These are phyloP conservation scores for Naganishia sp. DNA, from an alignment of 1,284 basidiomycete genomes.

Conservation along the genomic window DNA sequence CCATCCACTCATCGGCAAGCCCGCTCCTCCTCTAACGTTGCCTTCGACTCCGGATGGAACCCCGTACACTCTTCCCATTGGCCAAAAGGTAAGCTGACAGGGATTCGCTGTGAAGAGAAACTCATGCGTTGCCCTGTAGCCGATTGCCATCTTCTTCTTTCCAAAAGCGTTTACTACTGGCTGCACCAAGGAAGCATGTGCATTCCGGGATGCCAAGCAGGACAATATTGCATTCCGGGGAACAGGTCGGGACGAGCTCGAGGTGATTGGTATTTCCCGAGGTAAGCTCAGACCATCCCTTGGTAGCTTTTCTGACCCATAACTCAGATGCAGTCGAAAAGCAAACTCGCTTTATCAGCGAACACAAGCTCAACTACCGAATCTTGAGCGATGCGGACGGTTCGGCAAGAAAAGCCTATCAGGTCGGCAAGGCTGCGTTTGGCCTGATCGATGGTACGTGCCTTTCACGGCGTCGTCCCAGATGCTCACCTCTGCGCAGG, in stretches of 20 bases:
- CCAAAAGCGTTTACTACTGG: constrained; percentile 62
- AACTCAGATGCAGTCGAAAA: constrained; percentile 63
- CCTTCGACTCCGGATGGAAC: constrained; percentile 58
- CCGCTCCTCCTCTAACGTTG: constrained; percentile 60
- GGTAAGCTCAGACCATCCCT: constrained; percentile 36
- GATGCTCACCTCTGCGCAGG: constrained; percentile 47
- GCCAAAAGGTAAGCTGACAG: constrained; percentile 38
- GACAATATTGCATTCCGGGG: constrained; percentile 68
- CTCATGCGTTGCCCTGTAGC: constrained; percentile 42
- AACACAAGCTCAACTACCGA: constrained; percentile 71
- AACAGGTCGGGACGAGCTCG: constrained; percentile 54
- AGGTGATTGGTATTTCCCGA: constrained; percentile 68
- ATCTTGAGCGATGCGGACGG: constrained; percentile 69
- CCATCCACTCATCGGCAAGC: constrained; percentile 58
- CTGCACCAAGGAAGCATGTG: constrained; percentile 75
- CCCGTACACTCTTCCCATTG: constrained; percentile 56
- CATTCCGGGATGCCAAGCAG: constrained; percentile 71
- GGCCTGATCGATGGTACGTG: constrained; percentile 60
- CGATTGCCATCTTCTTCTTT: constrained; percentile 69
- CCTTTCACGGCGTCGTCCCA: background rate
- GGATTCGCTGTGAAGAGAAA: background rate
- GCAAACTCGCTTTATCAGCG: constrained; percentile 71
- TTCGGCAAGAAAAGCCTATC: constrained; percentile 64
- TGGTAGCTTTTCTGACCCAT: background rate
- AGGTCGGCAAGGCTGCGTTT: constrained; percentile 65